Base-by-base conservation (phyloP, 1,139 yeast genomes). In the Trichomonascaceae sp. region DNA sequence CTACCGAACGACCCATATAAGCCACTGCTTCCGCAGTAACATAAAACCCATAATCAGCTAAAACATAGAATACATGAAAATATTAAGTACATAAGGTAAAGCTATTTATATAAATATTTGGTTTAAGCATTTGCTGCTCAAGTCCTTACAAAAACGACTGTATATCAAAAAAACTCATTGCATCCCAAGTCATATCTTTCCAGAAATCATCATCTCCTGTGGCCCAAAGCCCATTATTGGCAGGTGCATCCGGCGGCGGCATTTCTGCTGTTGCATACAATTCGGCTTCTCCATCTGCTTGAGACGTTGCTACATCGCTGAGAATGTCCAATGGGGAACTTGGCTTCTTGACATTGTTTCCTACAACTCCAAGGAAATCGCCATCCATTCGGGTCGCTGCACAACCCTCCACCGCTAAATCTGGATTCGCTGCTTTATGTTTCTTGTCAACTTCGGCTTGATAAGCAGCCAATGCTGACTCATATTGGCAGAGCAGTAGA, bases 401-500 rank as follows among this genome's bases (percentile, higher is more conserved):
- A 15, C 41, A 39, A 19, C 39, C 39, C 39, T 17, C 51, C n/a
- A 12, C 9, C 9, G 41, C 8, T 3, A 17, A 6, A 2, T 36
- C 41, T n/a, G 41, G 15, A 13, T n/a, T 36, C 17, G 17, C 17
- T n/a, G 17, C 17, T n/a, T 13, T 36, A 5, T 36, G 17, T 13
- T 13, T 13, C 8, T 7, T 36, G 15, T 15, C 41, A 13, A 36
- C 5, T 13, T 15, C 41, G 17, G 41, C 15, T 6, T n/a, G 17
- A 36, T n/a, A 36, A 13, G 15, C 17, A 36, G 2, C 17, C 41
- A 36, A 36, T 13, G 17, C 41, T 12, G 41, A 56, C 43, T 66
- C 70, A 56, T 58, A 64, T 53, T 66, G 68, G 43, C 64, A 63
- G 44, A 66, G 44, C 38, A 66, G 56, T 32, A 66, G 59, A 45